Base-by-base conservation (phyloP, 1,284 basidiomycete genomes). In the Austroboletus olivaceoglutinosus region DNA sequence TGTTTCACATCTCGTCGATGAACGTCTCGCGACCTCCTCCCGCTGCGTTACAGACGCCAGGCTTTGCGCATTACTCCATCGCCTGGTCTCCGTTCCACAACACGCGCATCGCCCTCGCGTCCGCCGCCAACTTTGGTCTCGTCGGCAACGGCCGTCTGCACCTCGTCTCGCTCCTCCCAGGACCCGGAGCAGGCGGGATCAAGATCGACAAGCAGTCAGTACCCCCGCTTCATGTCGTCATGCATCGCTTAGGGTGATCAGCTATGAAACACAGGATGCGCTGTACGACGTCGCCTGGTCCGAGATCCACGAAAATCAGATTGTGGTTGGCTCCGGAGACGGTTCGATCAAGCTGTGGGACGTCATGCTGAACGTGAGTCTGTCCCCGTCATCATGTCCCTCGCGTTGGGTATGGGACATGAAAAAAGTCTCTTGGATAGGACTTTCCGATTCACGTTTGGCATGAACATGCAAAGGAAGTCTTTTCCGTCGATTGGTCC, bases 401-500 rank as follows among this genome's bases (percentile, higher is more conserved):
- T 47, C 30, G 43, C 37, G 42, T 21, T 16, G 31, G n/a, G 33
- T 48, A 19, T 45, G 48, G 38, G 9, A 36, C 46, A n/a, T n/a
- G n/a, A 55, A 45, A 51, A 68, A 6, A 72, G 66, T 57, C 47
- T 58, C 30, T 11, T 9, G 40, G 60, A 23, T 76, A 94, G 89
- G 87, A 93, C 62, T 81, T 88, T 54, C 96, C 96, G 1, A 89
- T 98, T 51, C 83, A 86, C 51, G 84, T 84, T 45, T 99, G 95
- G 95, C 86, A 91, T 58, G 96, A 98, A 70, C 96, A 99, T 68
- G 81, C 84, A 7, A 82, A 88, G 40, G 96, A 99, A 66, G 91
- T 94, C 7, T 95, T 93, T 72, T 89, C 89, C n/a, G 82, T 98
- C 12, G 93, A 99, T 69, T 99, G 96, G 96, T 95, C 90, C 57